Evolutionary conservation across 768 basidiomycete genomes (phyloP).

Genomic region (Macrocybe gigantea): DNA sequence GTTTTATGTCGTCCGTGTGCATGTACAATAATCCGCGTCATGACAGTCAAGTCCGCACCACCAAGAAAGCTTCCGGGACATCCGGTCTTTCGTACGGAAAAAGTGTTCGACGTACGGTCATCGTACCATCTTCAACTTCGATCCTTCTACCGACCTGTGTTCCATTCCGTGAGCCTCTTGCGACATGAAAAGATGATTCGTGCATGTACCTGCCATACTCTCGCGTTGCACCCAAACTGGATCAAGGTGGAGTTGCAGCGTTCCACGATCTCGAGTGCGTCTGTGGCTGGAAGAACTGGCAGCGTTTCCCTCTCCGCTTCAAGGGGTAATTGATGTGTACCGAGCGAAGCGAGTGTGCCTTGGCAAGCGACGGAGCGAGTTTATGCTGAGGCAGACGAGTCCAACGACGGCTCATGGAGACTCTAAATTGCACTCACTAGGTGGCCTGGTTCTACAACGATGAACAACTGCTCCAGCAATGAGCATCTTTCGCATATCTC

Average conservation of each 20-base stretch:
- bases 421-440: conserved; percentile 32
- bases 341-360: conserved; percentile 41
- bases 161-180: background rate
- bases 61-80: conserved; percentile 69
- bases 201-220: conserved; percentile 60
- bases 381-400: conserved; percentile 22
- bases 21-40: too few relatives aligned
- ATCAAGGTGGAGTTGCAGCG: conserved; percentile 45
- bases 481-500: conserved; percentile 51
- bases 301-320: conserved; percentile 19
- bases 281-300: conserved; percentile 24
- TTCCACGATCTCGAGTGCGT: conserved; percentile 39
- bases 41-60: conserved; percentile 43
- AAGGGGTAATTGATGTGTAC: conserved; percentile 55
- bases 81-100: conserved; percentile 57
- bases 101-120: conserved; percentile 31
- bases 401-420: background rate
- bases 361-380: conserved; percentile 35
- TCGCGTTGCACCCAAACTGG: conserved; percentile 64
- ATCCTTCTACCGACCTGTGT: conserved; percentile 42
- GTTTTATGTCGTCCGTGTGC: too few relatives aligned
- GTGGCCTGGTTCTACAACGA: conserved; percentile 42
- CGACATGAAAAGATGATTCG: background rate
- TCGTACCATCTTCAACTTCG: conserved; percentile 27
- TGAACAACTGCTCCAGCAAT: conserved; percentile 56